Conservation (phyloP, 805 yeast genomes). For the Sugiyamaella lignohabitans region DNA sequence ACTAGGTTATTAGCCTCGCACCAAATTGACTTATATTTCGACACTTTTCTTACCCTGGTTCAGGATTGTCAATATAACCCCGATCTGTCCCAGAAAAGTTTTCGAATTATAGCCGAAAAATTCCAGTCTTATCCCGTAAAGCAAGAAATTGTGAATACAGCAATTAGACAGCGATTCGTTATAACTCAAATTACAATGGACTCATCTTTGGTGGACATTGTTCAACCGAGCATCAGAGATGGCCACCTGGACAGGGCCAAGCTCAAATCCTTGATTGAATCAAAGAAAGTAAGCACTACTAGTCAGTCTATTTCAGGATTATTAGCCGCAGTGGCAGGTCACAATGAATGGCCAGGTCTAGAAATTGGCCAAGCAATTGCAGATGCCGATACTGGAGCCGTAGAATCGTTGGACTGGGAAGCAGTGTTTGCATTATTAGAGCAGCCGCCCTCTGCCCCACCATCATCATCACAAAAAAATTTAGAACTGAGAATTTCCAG, state of each 20-base stretch:
- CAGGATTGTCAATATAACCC: too few relatives aligned
- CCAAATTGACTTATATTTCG: not conserved
- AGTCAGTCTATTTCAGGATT: not conserved
- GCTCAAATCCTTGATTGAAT: not conserved
- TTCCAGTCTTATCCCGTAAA: not conserved
- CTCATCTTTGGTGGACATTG: not conserved
- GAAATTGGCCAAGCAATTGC: conserved; percentile 4
- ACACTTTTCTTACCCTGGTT: not conserved
- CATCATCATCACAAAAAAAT: too few relatives aligned
- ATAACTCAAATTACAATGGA: not conserved
- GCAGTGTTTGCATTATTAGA: conserved; percentile 3
- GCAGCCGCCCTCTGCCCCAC: too few relatives aligned
- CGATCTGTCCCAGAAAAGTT: not conserved
- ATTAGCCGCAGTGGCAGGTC: not conserved
- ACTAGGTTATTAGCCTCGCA: too few relatives aligned
- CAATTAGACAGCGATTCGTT: not conserved
- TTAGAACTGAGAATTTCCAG: not conserved
- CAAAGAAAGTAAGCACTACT: not conserved
- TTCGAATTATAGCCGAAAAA: not conserved
- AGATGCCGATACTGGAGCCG: not conserved
- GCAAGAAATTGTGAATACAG: not conserved
- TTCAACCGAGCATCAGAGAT: not conserved
- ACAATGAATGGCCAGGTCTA: conserved; percentile 2
- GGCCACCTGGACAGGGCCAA: not conserved
- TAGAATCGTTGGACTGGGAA: conserved; percentile 2